These are phyloP conservation scores for Berkeleyomyces basicola DNA, from an alignment of 2,329 filamentous ascomycete genomes.

Conservation along the genomic window DNA sequence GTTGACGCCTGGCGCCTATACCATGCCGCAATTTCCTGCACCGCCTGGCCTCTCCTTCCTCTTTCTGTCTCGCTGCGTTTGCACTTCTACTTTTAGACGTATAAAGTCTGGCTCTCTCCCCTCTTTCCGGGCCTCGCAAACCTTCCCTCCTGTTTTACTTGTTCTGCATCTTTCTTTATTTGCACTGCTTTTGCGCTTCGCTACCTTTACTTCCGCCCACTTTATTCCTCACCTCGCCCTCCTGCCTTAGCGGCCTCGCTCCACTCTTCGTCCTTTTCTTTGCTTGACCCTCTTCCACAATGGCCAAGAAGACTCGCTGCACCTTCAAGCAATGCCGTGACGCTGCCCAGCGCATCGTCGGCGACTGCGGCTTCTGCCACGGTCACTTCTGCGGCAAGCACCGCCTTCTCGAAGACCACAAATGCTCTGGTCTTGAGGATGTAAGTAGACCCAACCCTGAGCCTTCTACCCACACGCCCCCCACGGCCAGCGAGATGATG, in stretches of 20 bases:
- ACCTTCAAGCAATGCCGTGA: constrained; percentile 79
- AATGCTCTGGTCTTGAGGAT: constrained; percentile 82
- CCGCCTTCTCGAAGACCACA: constrained; percentile 82
- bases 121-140: background rate
- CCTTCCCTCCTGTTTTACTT: background rate
- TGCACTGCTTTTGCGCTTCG: background rate
- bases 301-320: constrained; percentile 71
- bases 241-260: background rate
- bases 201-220: background rate
- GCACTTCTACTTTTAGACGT: background rate
- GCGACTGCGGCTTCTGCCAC: constrained; percentile 88
- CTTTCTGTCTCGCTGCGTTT: background rate
- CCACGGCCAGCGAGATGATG: background rate
- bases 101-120: background rate
- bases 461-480: background rate
- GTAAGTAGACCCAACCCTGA: constrained; percentile 29
- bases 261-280: background rate
- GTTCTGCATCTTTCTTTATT: background rate
- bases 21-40: background rate
- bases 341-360: constrained; percentile 78
- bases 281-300: constrained; percentile 20
- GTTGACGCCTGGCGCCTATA: background rate
- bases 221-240: too few relatives aligned
- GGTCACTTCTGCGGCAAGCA: constrained; percentile 94
- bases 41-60: background rate